Conservation (phyloP, 192 early-diverging fungal genomes). For the Physocladia obscura region DNA sequence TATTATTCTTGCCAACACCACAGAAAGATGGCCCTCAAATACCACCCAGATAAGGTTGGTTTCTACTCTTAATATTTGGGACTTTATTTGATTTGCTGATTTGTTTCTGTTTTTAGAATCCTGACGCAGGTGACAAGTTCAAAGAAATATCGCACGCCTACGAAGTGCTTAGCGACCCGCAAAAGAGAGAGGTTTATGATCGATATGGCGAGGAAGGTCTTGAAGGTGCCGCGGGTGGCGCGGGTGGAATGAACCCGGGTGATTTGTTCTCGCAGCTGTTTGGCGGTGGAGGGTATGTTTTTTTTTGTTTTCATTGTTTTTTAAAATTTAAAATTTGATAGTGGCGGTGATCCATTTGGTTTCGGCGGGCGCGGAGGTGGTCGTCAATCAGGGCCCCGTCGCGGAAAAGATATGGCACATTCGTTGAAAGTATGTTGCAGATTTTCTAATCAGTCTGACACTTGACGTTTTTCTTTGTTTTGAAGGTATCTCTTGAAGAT, state of each 20-base stretch:
- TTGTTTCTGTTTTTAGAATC: slow-evolving; percentile 39
- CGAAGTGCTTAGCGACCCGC: slow-evolving; percentile 87
- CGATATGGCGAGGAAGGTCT: slow-evolving; percentile 92
- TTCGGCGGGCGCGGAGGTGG: slow-evolving; percentile 66
- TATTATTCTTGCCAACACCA: too few species aligned
- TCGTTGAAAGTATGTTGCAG: slow-evolving; percentile 67
- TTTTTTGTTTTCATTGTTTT: not conserved
- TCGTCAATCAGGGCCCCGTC: slow-evolving; percentile 74
- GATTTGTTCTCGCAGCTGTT: slow-evolving; percentile 98
- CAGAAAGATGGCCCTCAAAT: slow-evolving; percentile 91
- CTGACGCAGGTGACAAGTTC: slow-evolving; percentile 82
- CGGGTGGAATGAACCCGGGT: slow-evolving; percentile 75
- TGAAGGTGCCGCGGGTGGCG: slow-evolving; percentile 71
- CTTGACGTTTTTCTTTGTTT: not conserved
- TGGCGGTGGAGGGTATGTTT: slow-evolving; percentile 62
- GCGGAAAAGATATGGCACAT: slow-evolving; percentile 93
- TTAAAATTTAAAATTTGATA: too few species aligned
- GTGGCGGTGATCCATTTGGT: slow-evolving; percentile 18
- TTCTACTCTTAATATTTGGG: not conserved
- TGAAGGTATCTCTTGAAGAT: slow-evolving; percentile 15
- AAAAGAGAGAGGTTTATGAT: slow-evolving; percentile 92
- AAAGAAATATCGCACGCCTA: slow-evolving; percentile 99
- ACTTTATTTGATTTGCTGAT: not conserved
- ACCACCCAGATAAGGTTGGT: slow-evolving; percentile 75
- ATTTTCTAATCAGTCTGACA: not conserved